Evolutionary conservation across 2,329 filamentous ascomycete species (phyloP), one percentile per base, ranked within the genome.

Genomic region (Colletotrichum plurivorum): DNA sequence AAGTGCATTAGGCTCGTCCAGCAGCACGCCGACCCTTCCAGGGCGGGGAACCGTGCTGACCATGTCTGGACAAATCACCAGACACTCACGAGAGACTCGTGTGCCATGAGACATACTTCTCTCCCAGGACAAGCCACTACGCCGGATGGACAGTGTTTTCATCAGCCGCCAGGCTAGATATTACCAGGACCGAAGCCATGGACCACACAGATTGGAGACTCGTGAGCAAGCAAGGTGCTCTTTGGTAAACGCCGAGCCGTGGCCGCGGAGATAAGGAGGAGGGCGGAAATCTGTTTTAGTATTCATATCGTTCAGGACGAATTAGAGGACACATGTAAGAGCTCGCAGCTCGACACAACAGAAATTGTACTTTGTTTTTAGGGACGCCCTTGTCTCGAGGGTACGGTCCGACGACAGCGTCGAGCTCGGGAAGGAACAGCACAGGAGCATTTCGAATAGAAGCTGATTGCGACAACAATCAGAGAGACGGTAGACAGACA

Each of bases 211-310:
- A 45, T 25, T 27, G 61, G 55, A 58, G 49, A 59, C 54, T 64
- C 60, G 61, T 18, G 54, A 68, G 31, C 49, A 52, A 54, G n/a
- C 12, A 18, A 65, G 48, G 45, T 54, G 54, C 48, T 65, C 54
- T 54, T 43, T 15, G 63, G 15, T 22, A 54, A 68, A 64, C 13
- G 66, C 66, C 61, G 61, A 65, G 66, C 66, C 66, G 61, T n/a
- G 66, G 61, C 39, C 31, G 9, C 52, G n/a, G 20, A 25, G 48
- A 45, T 15, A n/a, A 15, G 25, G 49, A 51, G 39, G 18, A 51
- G n/a, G 20, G 36, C 36, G 22, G 52, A 63, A 36, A 22, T 54
- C n/a, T 53, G 20, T 58, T 67, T 52, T 41, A 36, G 15, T 51
- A 8, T 39, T 58, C 41, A 49, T 31, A 27, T 18, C 36, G 49